Conservation (phyloP, 225 moss, liverwort and hornwort species). For the Neckera pumila region DNA sequence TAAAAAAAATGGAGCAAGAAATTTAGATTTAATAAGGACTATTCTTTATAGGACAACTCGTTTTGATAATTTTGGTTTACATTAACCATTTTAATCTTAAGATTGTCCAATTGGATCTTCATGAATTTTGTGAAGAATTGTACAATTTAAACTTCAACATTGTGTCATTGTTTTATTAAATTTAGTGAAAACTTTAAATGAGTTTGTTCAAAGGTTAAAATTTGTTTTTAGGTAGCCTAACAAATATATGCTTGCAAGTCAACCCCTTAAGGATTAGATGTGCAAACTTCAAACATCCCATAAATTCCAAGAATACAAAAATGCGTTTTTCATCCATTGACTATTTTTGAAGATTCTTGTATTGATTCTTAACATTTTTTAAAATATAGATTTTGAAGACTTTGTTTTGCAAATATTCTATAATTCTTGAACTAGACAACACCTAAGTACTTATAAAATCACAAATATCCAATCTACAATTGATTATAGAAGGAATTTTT, state of each 20-base stretch:
- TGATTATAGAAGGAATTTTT: too few species aligned
- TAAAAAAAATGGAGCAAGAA: background rate
- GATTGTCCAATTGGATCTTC: fast-evolving
- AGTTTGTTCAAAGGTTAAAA: background rate
- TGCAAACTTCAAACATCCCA: too few species aligned
- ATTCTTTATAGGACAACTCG: fast-evolving
- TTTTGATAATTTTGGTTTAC: background rate
- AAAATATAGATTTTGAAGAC: too few species aligned
- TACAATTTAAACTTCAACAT: background rate
- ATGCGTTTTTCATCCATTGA: too few species aligned
- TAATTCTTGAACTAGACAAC: too few species aligned
- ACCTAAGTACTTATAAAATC: background rate
- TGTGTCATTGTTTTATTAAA: background rate
- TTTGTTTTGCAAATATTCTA: too few species aligned
- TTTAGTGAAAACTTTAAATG: background rate
- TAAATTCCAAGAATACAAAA: too few species aligned
- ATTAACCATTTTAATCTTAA: background rate
- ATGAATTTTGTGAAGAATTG: background rate
- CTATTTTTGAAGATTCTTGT: too few species aligned
- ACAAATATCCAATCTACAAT: background rate
- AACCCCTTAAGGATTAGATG: background rate
- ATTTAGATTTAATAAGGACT: background rate
- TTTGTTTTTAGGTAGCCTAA: background rate
- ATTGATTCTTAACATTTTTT: too few species aligned
- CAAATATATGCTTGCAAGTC: background rate